Percentiles rank a stretch among this genome's conserved stretches.
These are phyloP conservation scores for Leptographium procerum DNA, from an alignment of 2,329 filamentous ascomycete genomes.

Conservation along the genomic window DNA sequence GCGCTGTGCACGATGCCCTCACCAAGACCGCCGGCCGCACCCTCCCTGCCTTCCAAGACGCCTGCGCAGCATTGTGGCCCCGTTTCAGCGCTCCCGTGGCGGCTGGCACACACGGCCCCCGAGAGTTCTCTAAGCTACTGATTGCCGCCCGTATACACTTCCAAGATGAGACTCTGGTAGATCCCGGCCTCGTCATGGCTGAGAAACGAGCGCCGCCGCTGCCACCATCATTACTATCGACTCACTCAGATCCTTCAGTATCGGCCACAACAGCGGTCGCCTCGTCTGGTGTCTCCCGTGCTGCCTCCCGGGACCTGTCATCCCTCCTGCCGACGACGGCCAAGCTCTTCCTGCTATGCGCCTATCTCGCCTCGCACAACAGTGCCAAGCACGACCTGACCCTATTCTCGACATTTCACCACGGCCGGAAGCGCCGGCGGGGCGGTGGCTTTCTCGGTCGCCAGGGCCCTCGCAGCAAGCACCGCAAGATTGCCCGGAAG, in stretches of 20 bases:
- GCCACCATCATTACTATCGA: not conserved
- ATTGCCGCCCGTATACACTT: conserved; percentile 59
- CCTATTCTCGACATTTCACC: conserved; percentile 63
- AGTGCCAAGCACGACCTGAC: conserved; percentile 59
- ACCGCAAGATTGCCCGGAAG: conserved; percentile 65
- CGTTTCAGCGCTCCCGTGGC: conserved; percentile 70
- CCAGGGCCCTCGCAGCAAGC: conserved; percentile 31
- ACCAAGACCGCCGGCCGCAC: conserved; percentile 71
- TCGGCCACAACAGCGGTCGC: not conserved
- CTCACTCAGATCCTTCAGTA: conserved; percentile 21
- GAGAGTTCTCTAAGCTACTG: conserved; percentile 77
- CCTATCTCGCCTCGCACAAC: conserved; percentile 76
- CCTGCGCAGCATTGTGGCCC: conserved; percentile 70
- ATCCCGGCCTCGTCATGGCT: conserved; percentile 45
- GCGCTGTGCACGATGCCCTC: conserved; percentile 78
- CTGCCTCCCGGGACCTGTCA: conserved; percentile 25
- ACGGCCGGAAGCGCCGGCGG: conserved; percentile 37
- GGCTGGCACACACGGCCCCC: conserved; percentile 59
- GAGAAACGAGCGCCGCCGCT: not conserved
- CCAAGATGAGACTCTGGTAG: conserved; percentile 59
- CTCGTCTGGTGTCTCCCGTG: not conserved
- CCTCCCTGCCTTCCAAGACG: conserved; percentile 57
- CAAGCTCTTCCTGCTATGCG: conserved; percentile 61
- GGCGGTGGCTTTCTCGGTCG: conserved; percentile 28
- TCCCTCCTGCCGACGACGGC: conserved; percentile 58